Percentiles rank a stretch among this genome's conserved stretches.
Conservation (phyloP, 2,329 filamentous ascomycete species). For the Fusarium tuaranense region DNA sequence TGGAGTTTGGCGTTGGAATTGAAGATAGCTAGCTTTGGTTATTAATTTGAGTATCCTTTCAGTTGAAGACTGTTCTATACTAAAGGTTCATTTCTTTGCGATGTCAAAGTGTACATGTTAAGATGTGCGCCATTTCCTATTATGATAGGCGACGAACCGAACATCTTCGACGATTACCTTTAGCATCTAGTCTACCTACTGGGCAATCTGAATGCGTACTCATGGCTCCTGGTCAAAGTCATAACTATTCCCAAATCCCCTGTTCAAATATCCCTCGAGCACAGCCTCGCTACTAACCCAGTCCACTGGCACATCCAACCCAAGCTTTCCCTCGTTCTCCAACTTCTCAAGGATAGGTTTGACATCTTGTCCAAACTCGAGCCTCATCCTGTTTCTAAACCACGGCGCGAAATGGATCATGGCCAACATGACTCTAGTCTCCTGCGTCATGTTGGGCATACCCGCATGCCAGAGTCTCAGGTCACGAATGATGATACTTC, state of each 20-base stretch:
- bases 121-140: neutral
- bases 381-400: conserved; percentile 68
- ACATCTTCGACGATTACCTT: neutral
- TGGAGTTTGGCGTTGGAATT: conserved; percentile 26
- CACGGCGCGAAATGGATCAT: conserved; percentile 70
- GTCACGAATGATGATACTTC: conserved; percentile 69
- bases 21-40: neutral
- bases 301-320: conserved; percentile 62
- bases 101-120: neutral
- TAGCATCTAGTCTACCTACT: neutral
- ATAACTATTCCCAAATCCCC: conserved; percentile 72
- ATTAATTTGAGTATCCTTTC: neutral
- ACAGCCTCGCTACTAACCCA: conserved; percentile 59
- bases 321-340: conserved; percentile 48
- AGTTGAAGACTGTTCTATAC: too few species aligned
- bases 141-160: neutral
- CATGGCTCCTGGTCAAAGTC: conserved; percentile 64
- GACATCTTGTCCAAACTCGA: conserved; percentile 65
- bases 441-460: conserved; percentile 66
- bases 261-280: conserved; percentile 61
- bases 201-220: conserved; percentile 5
- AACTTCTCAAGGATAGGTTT: conserved; percentile 59
- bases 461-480: conserved; percentile 73
- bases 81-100: neutral
- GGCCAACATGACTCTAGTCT: conserved; percentile 68